Conservation (phyloP, 2,329 filamentous ascomycete genomes). For the Paecilomyces niveus region DNA sequence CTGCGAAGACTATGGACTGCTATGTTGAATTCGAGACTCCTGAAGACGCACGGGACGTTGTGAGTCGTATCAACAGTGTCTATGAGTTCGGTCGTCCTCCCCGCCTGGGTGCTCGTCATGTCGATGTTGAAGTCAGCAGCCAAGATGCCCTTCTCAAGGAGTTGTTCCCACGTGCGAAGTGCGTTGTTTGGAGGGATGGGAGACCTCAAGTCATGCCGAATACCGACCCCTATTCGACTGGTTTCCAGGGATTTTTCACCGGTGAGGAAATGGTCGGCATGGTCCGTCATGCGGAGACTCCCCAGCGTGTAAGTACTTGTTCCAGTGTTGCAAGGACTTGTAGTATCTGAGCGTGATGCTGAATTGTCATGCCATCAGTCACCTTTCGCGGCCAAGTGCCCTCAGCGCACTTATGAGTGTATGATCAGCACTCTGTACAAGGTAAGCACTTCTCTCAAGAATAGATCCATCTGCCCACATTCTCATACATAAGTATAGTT, state of each 20-base stretch:
- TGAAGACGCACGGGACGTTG: constrained; percentile 31
- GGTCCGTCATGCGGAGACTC: constrained; percentile 42
- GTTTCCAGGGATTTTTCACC: constrained; percentile 46
- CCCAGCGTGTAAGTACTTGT: constrained; percentile 39
- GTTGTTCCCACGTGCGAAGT: constrained; percentile 47
- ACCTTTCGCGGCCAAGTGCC: constrained; percentile 42
- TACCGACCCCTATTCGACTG: constrained; percentile 39
- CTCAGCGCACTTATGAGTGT: constrained; percentile 47
- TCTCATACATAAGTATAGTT: constrained; percentile 29
- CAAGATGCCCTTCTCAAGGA: constrained; percentile 45
- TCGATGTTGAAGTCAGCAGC: constrained; percentile 39
- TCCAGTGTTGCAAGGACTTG: constrained; percentile 1
- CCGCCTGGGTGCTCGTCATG: constrained; percentile 42
- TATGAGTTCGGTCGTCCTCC: constrained; percentile 30
- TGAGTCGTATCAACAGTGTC: constrained; percentile 29
- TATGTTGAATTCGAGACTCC: constrained; percentile 40
- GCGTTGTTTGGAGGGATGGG: constrained; percentile 38
- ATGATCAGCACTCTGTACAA: constrained; percentile 47
- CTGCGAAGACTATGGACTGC: constrained; percentile 51
- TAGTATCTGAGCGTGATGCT: background rate
- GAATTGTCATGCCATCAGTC: constrained; percentile 27
- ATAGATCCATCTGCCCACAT: constrained; percentile 1
- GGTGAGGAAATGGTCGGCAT: constrained; percentile 43
- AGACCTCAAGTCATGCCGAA: constrained; percentile 26
- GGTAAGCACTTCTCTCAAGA: constrained; percentile 18